Base-by-base conservation (phyloP, 169 alveolate species). In the Theileria annulata region DNA sequence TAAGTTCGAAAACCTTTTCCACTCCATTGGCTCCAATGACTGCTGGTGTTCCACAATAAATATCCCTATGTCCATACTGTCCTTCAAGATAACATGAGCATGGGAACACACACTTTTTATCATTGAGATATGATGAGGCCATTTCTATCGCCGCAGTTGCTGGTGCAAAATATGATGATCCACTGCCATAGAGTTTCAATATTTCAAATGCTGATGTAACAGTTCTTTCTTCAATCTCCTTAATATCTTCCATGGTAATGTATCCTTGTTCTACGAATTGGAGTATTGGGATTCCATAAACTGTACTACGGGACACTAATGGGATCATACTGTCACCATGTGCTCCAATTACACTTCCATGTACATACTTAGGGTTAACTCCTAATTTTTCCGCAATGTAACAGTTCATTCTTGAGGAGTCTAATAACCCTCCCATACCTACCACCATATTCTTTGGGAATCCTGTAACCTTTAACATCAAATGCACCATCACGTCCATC, bases 271-370 rank as follows among this genome's bases (percentile, higher is more conserved):
- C 83, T 23, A 81, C 72, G 85, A 88, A 76, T 80, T 59, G 23
- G 75, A 72, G 60, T 23, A 91, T 79, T 0, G 95, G 88, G 56
- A 93, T 80, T 6, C 96, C 96, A 2, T 87, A 81, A 42, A 92
- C 78, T 2, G 95, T 91, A 48, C 77, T 76, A 28, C 83, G 89
- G 69, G 92, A 85, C 17, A 80, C 87, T 35, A 94, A 62, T 28
- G 97, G 96, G 17, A 93, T 79, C 96, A 92, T 93, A 35, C 87
- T 73, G 86, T 94, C 97, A 21, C 97, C 96, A 84, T 94, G 97
- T 0, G 94, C 97, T 35, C 97, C 97, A 25, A 94, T 87, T 28
- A 92, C 83, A 21, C 84, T 75, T 8, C 93, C 96, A 63, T 90
- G 91, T 13, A 94, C 88, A 64, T 88, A 87, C 59, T 79, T 85